These are phyloP conservation scores for Chlorella variabilis DNA, from an alignment of 163 green algal species.

Conservation along the genomic window DNA sequence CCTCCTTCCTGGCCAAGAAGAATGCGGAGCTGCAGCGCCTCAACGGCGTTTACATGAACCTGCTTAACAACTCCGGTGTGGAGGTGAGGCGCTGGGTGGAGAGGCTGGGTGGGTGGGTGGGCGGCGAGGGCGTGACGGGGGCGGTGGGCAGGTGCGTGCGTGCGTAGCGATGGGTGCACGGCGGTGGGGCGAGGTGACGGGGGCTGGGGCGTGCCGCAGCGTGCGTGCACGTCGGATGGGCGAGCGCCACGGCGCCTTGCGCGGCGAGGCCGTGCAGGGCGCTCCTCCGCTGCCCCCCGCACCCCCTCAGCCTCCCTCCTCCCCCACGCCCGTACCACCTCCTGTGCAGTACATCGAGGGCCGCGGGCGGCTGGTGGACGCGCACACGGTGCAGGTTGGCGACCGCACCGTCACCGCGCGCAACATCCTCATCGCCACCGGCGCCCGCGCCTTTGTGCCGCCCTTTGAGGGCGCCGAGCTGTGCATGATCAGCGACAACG, in stretches of 20 bases:
- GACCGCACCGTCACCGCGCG: slow-evolving; percentile 43
- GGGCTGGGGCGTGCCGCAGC: too few species aligned
- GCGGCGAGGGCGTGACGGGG: too few species aligned
- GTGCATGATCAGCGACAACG: slow-evolving; percentile 94
- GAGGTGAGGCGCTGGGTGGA: slow-evolving; percentile 40
- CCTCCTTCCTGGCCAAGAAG: slow-evolving; percentile 53
- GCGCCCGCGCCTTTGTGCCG: slow-evolving; percentile 58
- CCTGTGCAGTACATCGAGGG: slow-evolving; percentile 75
- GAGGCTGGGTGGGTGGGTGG: too few species aligned
- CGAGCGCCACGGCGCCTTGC: too few species aligned
- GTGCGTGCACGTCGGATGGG: too few species aligned
- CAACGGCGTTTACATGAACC: slow-evolving; percentile 91
- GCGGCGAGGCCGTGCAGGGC: too few species aligned
- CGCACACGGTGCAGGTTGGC: slow-evolving; percentile 90
- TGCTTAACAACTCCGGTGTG: slow-evolving; percentile 86
- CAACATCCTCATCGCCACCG: slow-evolving; percentile 79
- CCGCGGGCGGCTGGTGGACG: slow-evolving; percentile 80
- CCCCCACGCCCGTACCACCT: too few species aligned
- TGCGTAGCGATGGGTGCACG: too few species aligned
- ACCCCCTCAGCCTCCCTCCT: too few species aligned
- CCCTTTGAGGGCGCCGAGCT: slow-evolving; percentile 71
- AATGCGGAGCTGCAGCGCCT: slow-evolving; percentile 89
- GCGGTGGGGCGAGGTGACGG: too few species aligned
- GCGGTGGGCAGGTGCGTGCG: too few species aligned
- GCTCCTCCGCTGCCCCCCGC: too few species aligned